Base-by-base conservation (phyloP, 805 yeast species). In the Suhomyces emberorum region DNA sequence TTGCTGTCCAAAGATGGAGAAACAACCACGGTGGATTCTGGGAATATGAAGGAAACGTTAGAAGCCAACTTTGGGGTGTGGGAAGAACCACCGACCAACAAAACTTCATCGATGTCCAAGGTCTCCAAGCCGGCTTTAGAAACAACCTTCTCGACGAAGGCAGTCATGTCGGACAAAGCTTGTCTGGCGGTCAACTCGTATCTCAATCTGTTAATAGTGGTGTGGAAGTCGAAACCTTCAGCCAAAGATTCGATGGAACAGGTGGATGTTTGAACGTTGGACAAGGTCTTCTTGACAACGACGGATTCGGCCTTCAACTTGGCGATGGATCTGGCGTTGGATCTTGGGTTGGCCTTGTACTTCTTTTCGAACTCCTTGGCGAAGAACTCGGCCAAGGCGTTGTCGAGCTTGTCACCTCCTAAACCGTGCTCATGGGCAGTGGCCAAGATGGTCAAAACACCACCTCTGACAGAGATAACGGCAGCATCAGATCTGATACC, bases 401-500 rank as follows among this genome's bases (percentile, higher is more conserved):
- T 79, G 61, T 93, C 98, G 52, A 93, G 74, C 58, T 78, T 70
- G 52, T 79, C 83, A 61, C 98, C 98, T 56, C 98, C 98, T 43
- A 93, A 76, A 37, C 76, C 79, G 51, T 70, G 71, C 60, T 86
- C 84, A 57, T 88, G 95, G 41, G 79, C 78, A 47, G 96, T 87
- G 42, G 95, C 83, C 51, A 93, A 72, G 31, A 88, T 72, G 38
- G 98, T 91, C 67, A 86, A 74, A 49, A 93, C 77, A 54, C 98
- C 98, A 46, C 96, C 96, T 71, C 97, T 81, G 36, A 83, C 85
- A 27, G 97, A 81, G 52, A 93, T 70, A 34, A 93, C 89, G 41
- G 98, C 96, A 44, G 89, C 96, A 59, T 93, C 98, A 28, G 95
- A 82, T 67, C 98, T 78, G 51, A 88, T 75, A 57, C 96, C 97